phyloP scores from a whole-genome alignment of 306 rosid species.

The Trifolium pratense region DNA sequence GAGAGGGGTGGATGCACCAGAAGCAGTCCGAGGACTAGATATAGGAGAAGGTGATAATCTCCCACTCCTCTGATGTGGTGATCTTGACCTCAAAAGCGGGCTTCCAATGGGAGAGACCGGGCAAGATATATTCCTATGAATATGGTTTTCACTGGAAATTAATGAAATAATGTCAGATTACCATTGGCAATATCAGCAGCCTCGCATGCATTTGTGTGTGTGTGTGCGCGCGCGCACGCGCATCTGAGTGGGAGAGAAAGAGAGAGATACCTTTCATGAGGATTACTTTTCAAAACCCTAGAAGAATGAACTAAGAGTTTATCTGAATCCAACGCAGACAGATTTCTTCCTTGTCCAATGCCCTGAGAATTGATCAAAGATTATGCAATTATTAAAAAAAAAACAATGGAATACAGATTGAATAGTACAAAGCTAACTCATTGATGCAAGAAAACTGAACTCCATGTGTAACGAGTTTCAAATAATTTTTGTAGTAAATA shows the following conservation, averaged over 20 bases:
- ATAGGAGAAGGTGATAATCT: slow-evolving; percentile 95
- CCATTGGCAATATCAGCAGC: slow-evolving; percentile 27
- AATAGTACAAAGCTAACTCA: slow-evolving; percentile 24
- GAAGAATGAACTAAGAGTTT: slow-evolving; percentile 92
- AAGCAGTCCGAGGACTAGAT: slow-evolving; percentile 91
- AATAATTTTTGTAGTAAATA: slow-evolving; percentile 1
- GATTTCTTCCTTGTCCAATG: slow-evolving; percentile 66
- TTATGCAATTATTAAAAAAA: slow-evolving; percentile 39
- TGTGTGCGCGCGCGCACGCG: not conserved
- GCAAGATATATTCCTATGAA: slow-evolving; percentile 87
- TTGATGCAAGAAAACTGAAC: slow-evolving; percentile 26
- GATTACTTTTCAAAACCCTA: slow-evolving; percentile 69
- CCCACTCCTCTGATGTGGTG: slow-evolving; percentile 89
- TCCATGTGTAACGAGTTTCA: not conserved
- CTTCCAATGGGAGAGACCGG: slow-evolving; percentile 98
- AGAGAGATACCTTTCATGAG: slow-evolving; percentile 68
- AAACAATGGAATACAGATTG: slow-evolving; percentile 12
- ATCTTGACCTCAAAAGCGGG: slow-evolving; percentile 91
- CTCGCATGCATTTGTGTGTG: not conserved
- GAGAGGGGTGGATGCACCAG: slow-evolving; percentile 94
- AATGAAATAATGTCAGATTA: slow-evolving; percentile 52
- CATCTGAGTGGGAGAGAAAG: slow-evolving; percentile 33
- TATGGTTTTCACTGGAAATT: slow-evolving; percentile 76
- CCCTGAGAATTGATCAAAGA: slow-evolving; percentile 61
- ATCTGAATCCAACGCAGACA: slow-evolving; percentile 73